Conservation (phyloP, 352 stramenopile species). For the Blastocystis sp. region DNA sequence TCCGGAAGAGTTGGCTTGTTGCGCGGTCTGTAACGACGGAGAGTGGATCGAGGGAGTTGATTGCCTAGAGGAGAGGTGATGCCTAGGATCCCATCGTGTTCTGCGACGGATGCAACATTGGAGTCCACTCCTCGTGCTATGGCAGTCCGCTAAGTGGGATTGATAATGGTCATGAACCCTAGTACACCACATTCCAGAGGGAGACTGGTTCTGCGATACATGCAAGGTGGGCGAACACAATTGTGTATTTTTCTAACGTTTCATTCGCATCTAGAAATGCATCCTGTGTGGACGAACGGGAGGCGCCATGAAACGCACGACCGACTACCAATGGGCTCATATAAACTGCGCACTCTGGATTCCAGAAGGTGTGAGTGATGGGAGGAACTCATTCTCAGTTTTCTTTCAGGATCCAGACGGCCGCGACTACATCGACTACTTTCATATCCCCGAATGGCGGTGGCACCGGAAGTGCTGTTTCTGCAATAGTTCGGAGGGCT, state of each 20-base stretch:
- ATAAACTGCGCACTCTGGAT: constrained; percentile 55
- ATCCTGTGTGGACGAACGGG: constrained; percentile 47
- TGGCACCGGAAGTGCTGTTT: constrained; percentile 49
- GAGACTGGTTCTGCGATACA: constrained; percentile 48
- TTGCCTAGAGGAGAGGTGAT: neutral
- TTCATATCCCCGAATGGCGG: constrained; percentile 26
- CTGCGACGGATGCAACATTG: constrained; percentile 56
- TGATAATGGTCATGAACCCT: neutral
- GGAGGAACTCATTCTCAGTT: neutral
- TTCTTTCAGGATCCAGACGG: constrained; percentile 52
- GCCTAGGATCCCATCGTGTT: constrained; percentile 57
- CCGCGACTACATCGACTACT: constrained; percentile 53
- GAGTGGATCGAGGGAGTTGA: constrained; percentile 55
- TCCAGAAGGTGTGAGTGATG: neutral
- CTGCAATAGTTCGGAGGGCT: constrained; percentile 33
- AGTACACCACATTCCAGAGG: constrained; percentile 43
- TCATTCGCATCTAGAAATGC: neutral
- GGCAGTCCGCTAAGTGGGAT: constrained; percentile 29
- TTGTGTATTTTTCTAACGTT: constrained; percentile 3
- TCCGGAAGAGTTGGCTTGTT: constrained; percentile 49
- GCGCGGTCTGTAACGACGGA: constrained; percentile 47
- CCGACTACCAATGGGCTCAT: constrained; percentile 53
- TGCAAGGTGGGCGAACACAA: constrained; percentile 6
- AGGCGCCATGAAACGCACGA: constrained; percentile 51
- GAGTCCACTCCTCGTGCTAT: constrained; percentile 47